Base-by-base conservation (phyloP, 306 rosid species). In the Sicyos baderoa region DNA sequence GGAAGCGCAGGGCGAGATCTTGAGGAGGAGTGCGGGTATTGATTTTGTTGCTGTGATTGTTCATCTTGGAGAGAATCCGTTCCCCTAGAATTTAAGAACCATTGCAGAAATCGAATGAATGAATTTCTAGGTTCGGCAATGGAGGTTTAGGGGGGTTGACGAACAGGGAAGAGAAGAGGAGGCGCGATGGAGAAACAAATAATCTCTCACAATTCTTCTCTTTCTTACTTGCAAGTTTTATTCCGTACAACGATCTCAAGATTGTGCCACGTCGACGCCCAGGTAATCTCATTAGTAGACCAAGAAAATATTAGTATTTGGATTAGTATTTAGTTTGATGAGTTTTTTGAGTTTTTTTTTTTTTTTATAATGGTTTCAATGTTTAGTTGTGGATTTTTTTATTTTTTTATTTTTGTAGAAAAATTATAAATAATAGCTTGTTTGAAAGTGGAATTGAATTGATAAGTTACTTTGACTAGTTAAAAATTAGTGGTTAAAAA, bases 1-100 rank as follows among this genome's bases (percentile, higher is more conserved):
- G 52, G 77, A 93, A 89, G 77, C 84, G 81, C 12, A 79, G 53
- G 10, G 84, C 89, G 57, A 85, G 87, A 86, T 89, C 98, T 73
- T 75, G 79, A 29, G n/a, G 13, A 64, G 44, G 3, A n/a, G 17
- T 25, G 9, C 4, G 29, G 56, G 9, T 49, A 19, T 7, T 29
- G 50, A 44, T 29, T 51, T 44, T 66, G 68, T 65, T 77, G 79
- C 27, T 75, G 67, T 55, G 77, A 62, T 75, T 71, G 65, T 71
- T 78, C 88, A 79, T 85, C 74, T 75, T 79, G 49, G 59, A 50
- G 56, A 52, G 56, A 52, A 42, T 65, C 75, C 5, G 44, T 70
- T 76, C 81, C 81, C 84, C 90, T 84, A 80, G 70, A 77, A 74
- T 75, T 73, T 57, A 78, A 68, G 15, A 60, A 74, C 21, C 82